Conservation (phyloP, 306 rosid species). For the Myrica gale region DNA sequence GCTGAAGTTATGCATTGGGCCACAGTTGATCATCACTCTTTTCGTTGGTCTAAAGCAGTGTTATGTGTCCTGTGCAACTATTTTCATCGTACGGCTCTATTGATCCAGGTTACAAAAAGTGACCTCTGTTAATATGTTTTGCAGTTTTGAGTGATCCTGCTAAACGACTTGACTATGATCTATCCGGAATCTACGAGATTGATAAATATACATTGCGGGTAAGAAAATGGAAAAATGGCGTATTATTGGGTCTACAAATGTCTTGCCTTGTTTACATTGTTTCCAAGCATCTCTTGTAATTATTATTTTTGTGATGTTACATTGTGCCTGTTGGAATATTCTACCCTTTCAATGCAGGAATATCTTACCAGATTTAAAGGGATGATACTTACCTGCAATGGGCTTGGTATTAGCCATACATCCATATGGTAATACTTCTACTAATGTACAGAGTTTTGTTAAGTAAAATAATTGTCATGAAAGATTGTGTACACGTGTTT, state of each 20-base stretch:
- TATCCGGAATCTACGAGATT: slow-evolving; percentile 61
- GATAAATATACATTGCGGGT: slow-evolving; percentile 73
- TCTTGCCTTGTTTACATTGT: slow-evolving; percentile 20
- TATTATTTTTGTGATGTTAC: background rate
- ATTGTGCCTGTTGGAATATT: slow-evolving; percentile 6
- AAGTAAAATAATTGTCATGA: background rate
- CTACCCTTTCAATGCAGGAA: slow-evolving; percentile 46
- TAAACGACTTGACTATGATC: slow-evolving; percentile 62
- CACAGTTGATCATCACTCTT: background rate
- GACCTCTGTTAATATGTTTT: slow-evolving; percentile 16
- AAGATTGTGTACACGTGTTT: background rate
- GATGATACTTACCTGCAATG: slow-evolving; percentile 84
- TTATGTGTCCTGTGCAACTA: background rate
- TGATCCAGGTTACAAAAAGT: too few relatives aligned
- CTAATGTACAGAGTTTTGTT: background rate
- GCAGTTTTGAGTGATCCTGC: slow-evolving; percentile 69
- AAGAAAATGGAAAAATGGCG: slow-evolving; percentile 13
- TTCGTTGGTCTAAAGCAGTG: background rate
- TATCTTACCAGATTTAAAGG: slow-evolving; percentile 77
- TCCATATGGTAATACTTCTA: slow-evolving; percentile 46
- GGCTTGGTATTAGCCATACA: slow-evolving; percentile 60
- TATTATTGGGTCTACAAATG: slow-evolving; percentile 1
- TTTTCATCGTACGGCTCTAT: background rate
- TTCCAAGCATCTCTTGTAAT: background rate
- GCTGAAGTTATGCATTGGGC: background rate